Percentiles rank a stretch among this genome's conserved stretches.
Evolutionary conservation across 768 basidiomycete genomes (phyloP).

Genomic region (Auricularia cornea): DNA sequence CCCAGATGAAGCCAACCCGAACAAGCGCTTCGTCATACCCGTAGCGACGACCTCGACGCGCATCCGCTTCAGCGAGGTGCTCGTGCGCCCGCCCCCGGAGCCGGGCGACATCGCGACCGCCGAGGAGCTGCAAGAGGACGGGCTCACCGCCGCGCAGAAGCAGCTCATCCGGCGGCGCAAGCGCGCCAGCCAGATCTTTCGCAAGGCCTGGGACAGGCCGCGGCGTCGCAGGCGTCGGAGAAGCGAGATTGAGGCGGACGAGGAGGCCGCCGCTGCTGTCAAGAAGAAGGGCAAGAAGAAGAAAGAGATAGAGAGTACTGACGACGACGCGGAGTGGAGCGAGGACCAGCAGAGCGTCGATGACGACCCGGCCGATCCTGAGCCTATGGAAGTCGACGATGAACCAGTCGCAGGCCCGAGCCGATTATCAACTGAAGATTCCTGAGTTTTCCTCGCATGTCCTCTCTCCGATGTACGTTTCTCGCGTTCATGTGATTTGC

Average conservation of each 20-base stretch:
- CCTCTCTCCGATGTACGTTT: too few relatives aligned
- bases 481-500: too few relatives aligned
- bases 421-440: too few relatives aligned
- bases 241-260: background rate
- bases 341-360: too few relatives aligned
- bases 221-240: background rate
- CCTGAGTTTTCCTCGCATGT: too few relatives aligned
- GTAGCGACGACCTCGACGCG: conserved; percentile 59
- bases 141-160: background rate
- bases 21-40: conserved; percentile 44
- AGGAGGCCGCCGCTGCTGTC: background rate
- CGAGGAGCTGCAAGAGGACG: background rate
- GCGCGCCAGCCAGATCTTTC: background rate
- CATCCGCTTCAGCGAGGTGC: conserved; percentile 65
- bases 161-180: background rate
- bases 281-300: too few relatives aligned
- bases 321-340: too few relatives aligned
- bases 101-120: background rate
- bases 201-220: background rate
- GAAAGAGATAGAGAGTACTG: too few relatives aligned
- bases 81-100: conserved; percentile 37
- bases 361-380: too few relatives aligned
- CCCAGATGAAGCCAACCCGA: conserved; percentile 40
- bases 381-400: too few relatives aligned
- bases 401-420: too few relatives aligned